Conservation (phyloP, 257 asterid genomes). For the Marsdenia floribunda region DNA sequence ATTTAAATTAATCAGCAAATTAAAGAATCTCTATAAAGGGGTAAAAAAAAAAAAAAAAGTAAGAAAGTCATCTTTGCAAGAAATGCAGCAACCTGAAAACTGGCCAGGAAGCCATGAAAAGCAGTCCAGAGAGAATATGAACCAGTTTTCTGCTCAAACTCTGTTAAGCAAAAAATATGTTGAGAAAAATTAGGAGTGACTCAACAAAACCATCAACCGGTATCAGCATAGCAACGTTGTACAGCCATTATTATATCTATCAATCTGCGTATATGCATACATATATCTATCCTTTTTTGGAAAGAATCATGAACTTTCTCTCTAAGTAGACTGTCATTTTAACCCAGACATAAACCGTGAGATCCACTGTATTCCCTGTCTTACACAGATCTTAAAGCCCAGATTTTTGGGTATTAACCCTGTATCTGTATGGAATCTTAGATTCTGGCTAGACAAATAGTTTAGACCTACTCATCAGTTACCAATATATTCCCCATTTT, state of each 20-base stretch:
- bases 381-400: neutral
- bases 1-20: constrained; percentile 35
- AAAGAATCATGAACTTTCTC: neutral
- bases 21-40: neutral
- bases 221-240: neutral
- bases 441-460: neutral
- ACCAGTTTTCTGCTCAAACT: constrained; percentile 84
- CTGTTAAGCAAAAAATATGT: constrained; percentile 33
- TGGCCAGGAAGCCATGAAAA: constrained; percentile 92
- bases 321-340: neutral
- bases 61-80: neutral
- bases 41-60: neutral
- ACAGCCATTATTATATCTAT: too few species aligned
- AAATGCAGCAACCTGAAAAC: constrained; percentile 64
- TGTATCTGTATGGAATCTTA: neutral
- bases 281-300: neutral
- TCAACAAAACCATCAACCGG: neutral
- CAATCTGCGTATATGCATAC: neutral
- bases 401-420: neutral
- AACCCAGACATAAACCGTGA: neutral
- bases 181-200: neutral
- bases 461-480: neutral
- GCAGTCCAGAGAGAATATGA: constrained; percentile 82
- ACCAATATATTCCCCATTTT: neutral
- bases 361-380: neutral